These are phyloP conservation scores for Eucalyptus sp. DNA, from an alignment of 345 rosid species.

Conservation along the genomic window DNA sequence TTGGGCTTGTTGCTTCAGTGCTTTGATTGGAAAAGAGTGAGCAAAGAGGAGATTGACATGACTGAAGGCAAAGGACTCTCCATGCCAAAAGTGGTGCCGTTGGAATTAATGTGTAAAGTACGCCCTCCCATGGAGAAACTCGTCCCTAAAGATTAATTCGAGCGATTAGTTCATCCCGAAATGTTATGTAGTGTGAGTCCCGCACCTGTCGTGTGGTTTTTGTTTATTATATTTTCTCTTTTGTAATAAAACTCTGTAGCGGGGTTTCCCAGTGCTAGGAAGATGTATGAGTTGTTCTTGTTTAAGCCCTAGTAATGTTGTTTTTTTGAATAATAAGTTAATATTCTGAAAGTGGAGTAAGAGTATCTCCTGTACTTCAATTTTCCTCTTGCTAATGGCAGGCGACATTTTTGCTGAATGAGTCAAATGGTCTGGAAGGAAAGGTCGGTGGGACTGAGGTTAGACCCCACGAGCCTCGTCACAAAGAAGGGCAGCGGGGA, in stretches of 20 bases:
- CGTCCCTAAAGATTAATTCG: conserved; percentile 18
- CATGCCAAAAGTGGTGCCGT: not conserved
- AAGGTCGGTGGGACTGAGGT: too few relatives aligned
- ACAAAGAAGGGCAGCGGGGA: not conserved
- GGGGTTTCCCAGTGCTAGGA: not conserved
- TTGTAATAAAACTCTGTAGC: not conserved
- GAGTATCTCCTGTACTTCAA: not conserved
- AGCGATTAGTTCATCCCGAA: not conserved
- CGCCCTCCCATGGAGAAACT: not conserved
- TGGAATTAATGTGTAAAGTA: not conserved
- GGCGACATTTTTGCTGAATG: too few relatives aligned
- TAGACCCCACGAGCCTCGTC: not conserved
- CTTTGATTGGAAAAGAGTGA: conserved; percentile 2
- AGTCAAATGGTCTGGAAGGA: too few relatives aligned
- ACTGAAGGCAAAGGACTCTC: not conserved
- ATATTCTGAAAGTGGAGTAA: not conserved
- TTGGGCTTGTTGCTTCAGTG: conserved; percentile 9
- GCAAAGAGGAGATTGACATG: not conserved
- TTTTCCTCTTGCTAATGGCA: not conserved
- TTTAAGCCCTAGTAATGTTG: not conserved
- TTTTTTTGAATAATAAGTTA: not conserved
- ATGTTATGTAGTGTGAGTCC: not conserved
- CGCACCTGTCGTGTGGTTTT: not conserved
- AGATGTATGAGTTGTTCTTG: not conserved
- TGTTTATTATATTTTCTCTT: not conserved